Percentiles rank a stretch among this genome's conserved stretches.
phyloP scores from a whole-genome alignment of 345 rosid species.

The Ceriops decandra region DNA sequence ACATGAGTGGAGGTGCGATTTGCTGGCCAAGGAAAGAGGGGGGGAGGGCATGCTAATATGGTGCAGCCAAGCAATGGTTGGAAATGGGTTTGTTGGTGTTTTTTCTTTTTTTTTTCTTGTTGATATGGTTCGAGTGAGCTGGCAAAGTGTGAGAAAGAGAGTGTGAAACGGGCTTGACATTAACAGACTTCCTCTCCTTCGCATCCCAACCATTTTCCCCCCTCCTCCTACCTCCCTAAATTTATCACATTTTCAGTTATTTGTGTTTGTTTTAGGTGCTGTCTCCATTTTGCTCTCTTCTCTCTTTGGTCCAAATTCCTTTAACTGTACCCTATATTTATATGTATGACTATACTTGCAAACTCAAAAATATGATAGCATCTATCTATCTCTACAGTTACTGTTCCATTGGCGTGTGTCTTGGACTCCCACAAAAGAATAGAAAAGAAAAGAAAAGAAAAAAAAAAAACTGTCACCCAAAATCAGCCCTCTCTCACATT shows the following conservation, averaged over 20 bases:
- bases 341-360: constrained; percentile 6
- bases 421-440: constrained; percentile 20
- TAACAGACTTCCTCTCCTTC: constrained; percentile 15
- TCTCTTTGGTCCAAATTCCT: not conserved
- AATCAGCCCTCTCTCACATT: not conserved
- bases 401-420: constrained; percentile 30
- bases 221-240: constrained; percentile 28
- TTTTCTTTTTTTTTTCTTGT: not conserved
- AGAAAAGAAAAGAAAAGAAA: not conserved
- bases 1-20: constrained; percentile 22
- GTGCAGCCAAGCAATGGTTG: constrained; percentile 1
- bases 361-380: not conserved
- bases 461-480: constrained; percentile 17
- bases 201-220: constrained; percentile 16
- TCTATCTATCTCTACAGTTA: constrained; percentile 20
- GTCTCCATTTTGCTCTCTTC: not conserved
- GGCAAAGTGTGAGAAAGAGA: constrained; percentile 74
- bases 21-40: constrained; percentile 13
- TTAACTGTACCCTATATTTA: too few relatives aligned
- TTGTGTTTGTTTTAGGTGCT: constrained; percentile 17
- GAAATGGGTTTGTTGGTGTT: not conserved
- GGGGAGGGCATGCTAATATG: constrained; percentile 2
- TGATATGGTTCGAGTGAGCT: constrained; percentile 40
- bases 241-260: constrained; percentile 48
- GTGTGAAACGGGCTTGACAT: constrained; percentile 56